Evolutionary conservation across 1,139 yeast species (phyloP).

Genomic region (Saccharomyces hybrid): DNA sequence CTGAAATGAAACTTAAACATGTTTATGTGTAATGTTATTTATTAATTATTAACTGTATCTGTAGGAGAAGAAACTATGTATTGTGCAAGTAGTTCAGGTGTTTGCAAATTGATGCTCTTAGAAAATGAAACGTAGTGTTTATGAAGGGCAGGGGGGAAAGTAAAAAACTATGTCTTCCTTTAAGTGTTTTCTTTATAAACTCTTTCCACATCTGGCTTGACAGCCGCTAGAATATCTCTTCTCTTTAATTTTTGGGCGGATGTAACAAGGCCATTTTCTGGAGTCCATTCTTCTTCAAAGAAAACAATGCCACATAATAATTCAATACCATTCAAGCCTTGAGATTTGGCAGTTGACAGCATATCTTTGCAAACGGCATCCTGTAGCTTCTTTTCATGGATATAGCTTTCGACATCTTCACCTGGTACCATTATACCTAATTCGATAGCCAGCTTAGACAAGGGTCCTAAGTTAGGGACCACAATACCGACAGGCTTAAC

Average conservation of each 20-base stretch:
- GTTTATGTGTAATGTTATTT: background rate
- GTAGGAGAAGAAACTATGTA: background rate
- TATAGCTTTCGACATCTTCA: constrained; percentile 31
- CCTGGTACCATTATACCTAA: background rate
- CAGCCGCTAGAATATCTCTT: constrained; percentile 71
- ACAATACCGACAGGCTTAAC: constrained; percentile 92
- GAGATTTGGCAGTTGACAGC: constrained; percentile 66
- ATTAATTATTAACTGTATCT: background rate
- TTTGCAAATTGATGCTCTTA: background rate
- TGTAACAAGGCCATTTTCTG: constrained; percentile 88
- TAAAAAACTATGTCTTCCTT: background rate
- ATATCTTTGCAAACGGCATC: constrained; percentile 53
- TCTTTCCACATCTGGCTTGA: constrained; percentile 50
- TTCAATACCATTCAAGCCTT: constrained; percentile 83
- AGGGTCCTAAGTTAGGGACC: constrained; percentile 65
- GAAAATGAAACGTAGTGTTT: background rate
- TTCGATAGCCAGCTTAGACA: constrained; percentile 36
- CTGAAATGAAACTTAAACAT: background rate
- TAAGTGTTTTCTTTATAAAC: constrained; percentile 35
- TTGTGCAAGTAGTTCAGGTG: background rate
- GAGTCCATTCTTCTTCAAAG: constrained; percentile 93
- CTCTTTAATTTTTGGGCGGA: constrained; percentile 96
- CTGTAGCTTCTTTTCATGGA: constrained; percentile 51
- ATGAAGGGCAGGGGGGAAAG: background rate
- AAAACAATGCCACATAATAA: constrained; percentile 70